phyloP scores from a whole-genome alignment of 352 stramenopile species.

The Achlya hypogyna region DNA sequence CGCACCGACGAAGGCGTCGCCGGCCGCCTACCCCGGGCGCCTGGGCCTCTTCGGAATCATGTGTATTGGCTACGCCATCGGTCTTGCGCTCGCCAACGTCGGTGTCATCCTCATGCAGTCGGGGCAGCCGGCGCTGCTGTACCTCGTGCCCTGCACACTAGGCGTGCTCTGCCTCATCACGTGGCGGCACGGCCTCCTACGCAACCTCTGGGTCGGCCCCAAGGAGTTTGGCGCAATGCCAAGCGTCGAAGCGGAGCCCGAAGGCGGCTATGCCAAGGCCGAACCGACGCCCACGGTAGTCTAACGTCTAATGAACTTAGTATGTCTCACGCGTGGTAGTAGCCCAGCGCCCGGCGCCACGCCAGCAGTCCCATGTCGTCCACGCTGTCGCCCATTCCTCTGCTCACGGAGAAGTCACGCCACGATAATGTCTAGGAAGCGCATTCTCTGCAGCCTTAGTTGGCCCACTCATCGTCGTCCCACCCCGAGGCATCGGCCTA shows the following conservation, averaged over 20 bases:
- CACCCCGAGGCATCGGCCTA: conserved; percentile 46
- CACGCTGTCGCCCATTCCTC: too few species aligned
- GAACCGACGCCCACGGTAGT: conserved; percentile 25
- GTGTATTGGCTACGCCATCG: conserved; percentile 90
- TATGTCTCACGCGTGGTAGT: too few species aligned
- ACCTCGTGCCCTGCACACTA: conserved; percentile 91
- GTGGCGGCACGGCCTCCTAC: conserved; percentile 75
- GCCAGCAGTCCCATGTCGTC: too few species aligned
- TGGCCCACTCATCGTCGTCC: conserved; percentile 75
- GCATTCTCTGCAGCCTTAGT: conserved; percentile 17
- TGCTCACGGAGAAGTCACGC: conserved; percentile 47
- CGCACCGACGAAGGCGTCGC: conserved; percentile 24
- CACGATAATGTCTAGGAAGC: not conserved
- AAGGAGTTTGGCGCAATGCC: conserved; percentile 30
- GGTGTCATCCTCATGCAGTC: conserved; percentile 88
- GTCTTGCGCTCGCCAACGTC: conserved; percentile 89
- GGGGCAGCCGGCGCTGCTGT: conserved; percentile 94
- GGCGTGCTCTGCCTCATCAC: conserved; percentile 66
- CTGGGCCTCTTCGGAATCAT: conserved; percentile 68
- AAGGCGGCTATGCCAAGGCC: conserved; percentile 33
- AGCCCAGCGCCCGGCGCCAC: too few species aligned
- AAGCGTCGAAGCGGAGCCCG: conserved; percentile 24
- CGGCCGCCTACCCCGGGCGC: conserved; percentile 39
- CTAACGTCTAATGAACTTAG: too few species aligned
- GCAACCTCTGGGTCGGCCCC: conserved; percentile 87